Conservation (phyloP, 331 rosid species). For the Malus hybrid region DNA sequence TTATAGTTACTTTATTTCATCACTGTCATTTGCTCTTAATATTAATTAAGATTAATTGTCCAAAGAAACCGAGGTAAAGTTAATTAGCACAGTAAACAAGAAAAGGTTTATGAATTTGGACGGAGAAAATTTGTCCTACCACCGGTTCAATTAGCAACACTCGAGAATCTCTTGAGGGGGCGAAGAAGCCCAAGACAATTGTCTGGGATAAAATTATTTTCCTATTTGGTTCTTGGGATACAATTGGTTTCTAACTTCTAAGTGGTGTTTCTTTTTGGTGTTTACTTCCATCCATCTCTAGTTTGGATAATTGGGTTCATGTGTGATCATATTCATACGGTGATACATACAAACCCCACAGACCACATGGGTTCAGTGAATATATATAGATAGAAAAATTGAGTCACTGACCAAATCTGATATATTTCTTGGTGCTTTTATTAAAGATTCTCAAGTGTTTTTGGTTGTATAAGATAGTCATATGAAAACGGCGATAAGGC, state of each 20-base stretch:
- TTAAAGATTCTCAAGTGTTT: not conserved
- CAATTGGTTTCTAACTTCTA: constrained; percentile 8
- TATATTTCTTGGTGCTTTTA: not conserved
- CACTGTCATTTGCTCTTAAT: not conserved
- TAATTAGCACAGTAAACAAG: not conserved
- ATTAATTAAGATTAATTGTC: too few relatives aligned
- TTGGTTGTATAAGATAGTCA: too few relatives aligned
- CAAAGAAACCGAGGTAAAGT: too few relatives aligned
- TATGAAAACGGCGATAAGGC: too few relatives aligned
- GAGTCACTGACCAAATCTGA: constrained; percentile 3
- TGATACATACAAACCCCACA: constrained; percentile 27
- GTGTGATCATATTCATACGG: too few relatives aligned
- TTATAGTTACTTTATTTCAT: not conserved
- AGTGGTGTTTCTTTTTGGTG: constrained; percentile 37
- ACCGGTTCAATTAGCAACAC: too few relatives aligned
- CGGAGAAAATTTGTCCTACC: too few relatives aligned
- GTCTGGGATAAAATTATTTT: not conserved
- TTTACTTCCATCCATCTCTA: constrained; percentile 4
- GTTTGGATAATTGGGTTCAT: constrained; percentile 9
- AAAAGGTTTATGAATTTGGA: not conserved
- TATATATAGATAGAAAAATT: not conserved
- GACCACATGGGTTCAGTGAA: not conserved
- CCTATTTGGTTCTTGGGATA: not conserved
- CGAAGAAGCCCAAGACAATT: not conserved
- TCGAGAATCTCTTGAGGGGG: too few relatives aligned